These are phyloP conservation scores for Rubia occidens DNA, from an alignment of 305 asterid species.

Conservation along the genomic window DNA sequence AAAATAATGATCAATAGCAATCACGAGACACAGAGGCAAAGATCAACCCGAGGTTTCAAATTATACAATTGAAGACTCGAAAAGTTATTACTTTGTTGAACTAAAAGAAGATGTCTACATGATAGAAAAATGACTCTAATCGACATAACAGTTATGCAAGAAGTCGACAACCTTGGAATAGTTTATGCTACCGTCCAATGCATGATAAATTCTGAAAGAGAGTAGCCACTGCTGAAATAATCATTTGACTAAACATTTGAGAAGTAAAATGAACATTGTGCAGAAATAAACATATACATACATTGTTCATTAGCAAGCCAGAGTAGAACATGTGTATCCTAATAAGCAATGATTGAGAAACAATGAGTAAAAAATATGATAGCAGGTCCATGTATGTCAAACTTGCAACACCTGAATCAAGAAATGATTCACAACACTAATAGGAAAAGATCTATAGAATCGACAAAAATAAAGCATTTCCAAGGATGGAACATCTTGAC, in stretches of 20 bases:
- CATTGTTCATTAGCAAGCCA: neutral
- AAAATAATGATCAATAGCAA: no score
- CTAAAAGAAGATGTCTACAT: no score
- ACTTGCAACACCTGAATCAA: slow-evolving; percentile 81
- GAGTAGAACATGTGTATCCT: slow-evolving; percentile 2
- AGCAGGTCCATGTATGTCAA: slow-evolving; percentile 76
- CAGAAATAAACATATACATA: neutral
- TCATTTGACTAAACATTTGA: neutral
- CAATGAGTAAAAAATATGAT: slow-evolving; percentile 29
- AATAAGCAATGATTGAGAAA: slow-evolving; percentile 1
- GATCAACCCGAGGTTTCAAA: no score
- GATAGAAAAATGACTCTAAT: no score
- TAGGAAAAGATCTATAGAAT: slow-evolving; percentile 14
- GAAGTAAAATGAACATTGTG: neutral
- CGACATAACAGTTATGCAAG: neutral
- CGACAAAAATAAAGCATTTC: neutral
- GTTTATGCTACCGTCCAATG: neutral
- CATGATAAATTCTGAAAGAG: neutral
- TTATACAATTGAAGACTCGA: no score
- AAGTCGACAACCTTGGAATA: neutral
- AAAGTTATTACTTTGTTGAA: no score
- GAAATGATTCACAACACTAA: slow-evolving; percentile 22
- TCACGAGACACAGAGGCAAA: no score
- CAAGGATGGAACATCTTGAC: neutral
- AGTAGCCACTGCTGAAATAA: slow-evolving; percentile 2